These are phyloP conservation scores for Hepatocystis sp. DNA, from an alignment of 169 alveolate species.

Conservation along the genomic window DNA sequence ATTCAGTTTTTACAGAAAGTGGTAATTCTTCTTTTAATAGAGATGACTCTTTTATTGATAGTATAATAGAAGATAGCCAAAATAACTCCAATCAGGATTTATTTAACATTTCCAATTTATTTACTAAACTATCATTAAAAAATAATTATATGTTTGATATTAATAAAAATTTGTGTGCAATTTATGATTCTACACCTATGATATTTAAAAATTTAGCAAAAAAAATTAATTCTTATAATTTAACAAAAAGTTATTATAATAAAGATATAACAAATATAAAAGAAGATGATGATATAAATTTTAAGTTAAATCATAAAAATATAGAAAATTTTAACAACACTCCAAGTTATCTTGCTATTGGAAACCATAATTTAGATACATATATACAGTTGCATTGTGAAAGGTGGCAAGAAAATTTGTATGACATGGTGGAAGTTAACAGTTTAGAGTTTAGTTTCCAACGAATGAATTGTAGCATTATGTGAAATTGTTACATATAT, in stretches of 20 bases:
- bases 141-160: conserved; percentile 35
- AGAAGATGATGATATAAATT: conserved; percentile 1
- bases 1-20: conserved; percentile 16
- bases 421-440: conserved; percentile 71
- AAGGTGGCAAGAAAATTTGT: conserved; percentile 75
- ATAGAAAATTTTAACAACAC: conserved; percentile 22
- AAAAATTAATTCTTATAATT: conserved; percentile 53
- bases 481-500: conserved; percentile 41
- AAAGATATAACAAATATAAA: background rate
- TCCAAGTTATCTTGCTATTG: conserved; percentile 6
- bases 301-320: conserved; percentile 16
- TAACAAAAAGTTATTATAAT: background rate
- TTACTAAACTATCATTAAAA: conserved; percentile 67
- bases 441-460: conserved; percentile 58
- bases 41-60: background rate
- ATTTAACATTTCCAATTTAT: conserved; percentile 46
- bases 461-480: conserved; percentile 42
- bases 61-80: background rate
- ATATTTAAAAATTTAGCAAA: conserved; percentile 70
- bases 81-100: conserved; percentile 23
- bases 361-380: conserved; percentile 49
- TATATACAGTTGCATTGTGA: conserved; percentile 75
- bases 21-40: background rate
- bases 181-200: conserved; percentile 67
- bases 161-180: conserved; percentile 70